A percentile compares a stretch with the other conserved stretches of the same genome.
These are phyloP conservation scores for Pinus tabuliformis DNA, from an alignment of 75 land plant species.

Conservation along the genomic window DNA sequence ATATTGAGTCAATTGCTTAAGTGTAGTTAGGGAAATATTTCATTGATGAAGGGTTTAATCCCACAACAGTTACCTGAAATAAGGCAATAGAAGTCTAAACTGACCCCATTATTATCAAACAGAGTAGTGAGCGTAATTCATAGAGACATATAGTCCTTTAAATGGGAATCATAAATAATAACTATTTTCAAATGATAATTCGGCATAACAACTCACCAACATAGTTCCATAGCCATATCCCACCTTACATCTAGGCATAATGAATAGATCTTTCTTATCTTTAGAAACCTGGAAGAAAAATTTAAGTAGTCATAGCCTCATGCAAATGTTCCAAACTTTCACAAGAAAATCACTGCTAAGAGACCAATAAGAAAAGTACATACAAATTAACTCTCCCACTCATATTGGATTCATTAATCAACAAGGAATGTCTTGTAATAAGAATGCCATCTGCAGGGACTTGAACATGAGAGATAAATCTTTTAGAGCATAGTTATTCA, in stretches of 20 bases:
- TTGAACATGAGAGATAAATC: slow-evolving; percentile 16
- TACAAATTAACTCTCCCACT: slow-evolving; percentile 71
- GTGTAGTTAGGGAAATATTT: no score
- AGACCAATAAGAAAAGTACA: slow-evolving; percentile 11
- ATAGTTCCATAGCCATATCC: slow-evolving; percentile 37
- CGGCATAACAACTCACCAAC: slow-evolving; percentile 50
- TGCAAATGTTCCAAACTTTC: not conserved
- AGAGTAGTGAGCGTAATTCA: not conserved
- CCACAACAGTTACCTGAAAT: slow-evolving; percentile 73
- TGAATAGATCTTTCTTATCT: slow-evolving; percentile 58
- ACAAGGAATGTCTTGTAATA: slow-evolving; percentile 61
- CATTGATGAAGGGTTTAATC: slow-evolving; percentile 37
- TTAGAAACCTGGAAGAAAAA: slow-evolving; percentile 42
- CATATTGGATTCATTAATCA: slow-evolving; percentile 82
- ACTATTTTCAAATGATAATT: not conserved
- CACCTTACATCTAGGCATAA: slow-evolving; percentile 64
- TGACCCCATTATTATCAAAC: not conserved
- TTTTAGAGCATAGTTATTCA: not conserved
- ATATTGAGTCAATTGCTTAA: no score
- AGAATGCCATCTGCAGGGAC: slow-evolving; percentile 83
- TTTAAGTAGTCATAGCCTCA: not conserved
- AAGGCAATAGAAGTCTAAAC: not conserved
- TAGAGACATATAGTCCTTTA: no score
- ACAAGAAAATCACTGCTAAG: not conserved
- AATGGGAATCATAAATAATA: not conserved